Base-by-base conservation (phyloP, 2,329 filamentous ascomycete genomes). In the Nigrospora sphaerica region DNA sequence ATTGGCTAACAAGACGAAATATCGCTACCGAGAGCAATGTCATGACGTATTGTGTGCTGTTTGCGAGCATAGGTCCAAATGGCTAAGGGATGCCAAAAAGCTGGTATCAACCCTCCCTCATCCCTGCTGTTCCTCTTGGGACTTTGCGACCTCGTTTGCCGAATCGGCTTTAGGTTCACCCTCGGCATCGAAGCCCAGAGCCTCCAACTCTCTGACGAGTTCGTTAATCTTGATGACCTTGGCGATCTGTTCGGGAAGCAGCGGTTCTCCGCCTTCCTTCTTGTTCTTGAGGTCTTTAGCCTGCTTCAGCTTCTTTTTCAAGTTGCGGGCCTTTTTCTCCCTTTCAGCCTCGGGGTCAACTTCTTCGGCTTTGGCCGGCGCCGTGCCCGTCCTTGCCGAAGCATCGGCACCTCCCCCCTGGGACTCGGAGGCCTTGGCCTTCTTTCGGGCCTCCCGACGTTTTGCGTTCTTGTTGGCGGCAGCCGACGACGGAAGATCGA, bases 191-290 rank as follows among this genome's bases (percentile, higher is more conserved):
- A 97, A 89, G 0, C 92, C 92, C 28, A 98, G 73, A 3, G 80
- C 77, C 57, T 95, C 88, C 46, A 98, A 70, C 63, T 97, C 91
- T 12, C 90, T 80, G 48, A 96, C 83, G 43, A 98, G 77, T 70
- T 98, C 93, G 52, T 88, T 89, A 63, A 98, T 95, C 68, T 93
- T 95, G 64, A 95, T 95, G 46, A 98, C 88, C 71, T 98, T 98
- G 57, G 92, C 90, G 53, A 97, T 85, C 70, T 98, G 93, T 70
- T 98, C 93, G 0, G 91, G 92, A 23, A 97, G 74, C 50, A 98
- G 69, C 5, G 80, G 76, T 62, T 88, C 86, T 17, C 93, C 93
- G 46, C 82, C 83, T 19, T 95, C 88, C 66, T 95, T 95, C 75
- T 95, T 96, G 58, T 83, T 85, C 62, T 89, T 86, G 45, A 98